Percentiles rank a stretch among this genome's conserved stretches.
These are phyloP conservation scores for Bretschneidera sinensis DNA, from an alignment of 345 rosid genomes.

Conservation along the genomic window DNA sequence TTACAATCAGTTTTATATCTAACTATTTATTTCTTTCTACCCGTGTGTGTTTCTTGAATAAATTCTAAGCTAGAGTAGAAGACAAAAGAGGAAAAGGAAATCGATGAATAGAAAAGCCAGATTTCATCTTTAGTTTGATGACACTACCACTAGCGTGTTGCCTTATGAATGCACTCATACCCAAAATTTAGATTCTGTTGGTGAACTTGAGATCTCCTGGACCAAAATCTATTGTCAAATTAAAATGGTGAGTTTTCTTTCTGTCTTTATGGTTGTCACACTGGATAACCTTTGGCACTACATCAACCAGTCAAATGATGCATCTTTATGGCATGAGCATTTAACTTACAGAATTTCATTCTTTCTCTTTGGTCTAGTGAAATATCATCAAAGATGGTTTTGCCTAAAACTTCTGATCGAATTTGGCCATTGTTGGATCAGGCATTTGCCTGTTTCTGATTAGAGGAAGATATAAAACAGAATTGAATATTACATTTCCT, in stretches of 20 bases:
- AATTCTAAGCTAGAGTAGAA: no score
- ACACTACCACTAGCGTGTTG: not conserved
- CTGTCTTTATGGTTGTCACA: slow-evolving; percentile 21
- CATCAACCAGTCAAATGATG: not conserved
- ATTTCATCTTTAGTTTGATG: not conserved
- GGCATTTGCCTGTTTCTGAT: no score
- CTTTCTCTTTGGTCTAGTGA: not conserved
- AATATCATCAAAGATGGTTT: no score
- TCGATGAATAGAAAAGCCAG: not conserved
- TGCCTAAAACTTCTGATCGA: no score
- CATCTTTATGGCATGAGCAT: not conserved
- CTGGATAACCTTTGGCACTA: slow-evolving; percentile 8
- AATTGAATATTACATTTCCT: not conserved
- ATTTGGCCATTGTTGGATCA: no score
- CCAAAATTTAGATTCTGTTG: slow-evolving; percentile 20
- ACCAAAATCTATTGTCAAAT: slow-evolving; percentile 16
- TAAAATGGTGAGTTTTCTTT: no score
- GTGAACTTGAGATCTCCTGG: slow-evolving; percentile 13
- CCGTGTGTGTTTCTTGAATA: no score
- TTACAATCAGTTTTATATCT: no score
- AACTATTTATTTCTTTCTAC: no score
- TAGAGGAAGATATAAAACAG: not conserved
- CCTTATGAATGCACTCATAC: slow-evolving; percentile 15
- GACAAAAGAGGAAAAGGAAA: not conserved
- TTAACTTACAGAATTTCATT: not conserved